Base-by-base conservation (phyloP, 2,329 filamentous ascomycete species). In the Drechmeria coniospora region DNA sequence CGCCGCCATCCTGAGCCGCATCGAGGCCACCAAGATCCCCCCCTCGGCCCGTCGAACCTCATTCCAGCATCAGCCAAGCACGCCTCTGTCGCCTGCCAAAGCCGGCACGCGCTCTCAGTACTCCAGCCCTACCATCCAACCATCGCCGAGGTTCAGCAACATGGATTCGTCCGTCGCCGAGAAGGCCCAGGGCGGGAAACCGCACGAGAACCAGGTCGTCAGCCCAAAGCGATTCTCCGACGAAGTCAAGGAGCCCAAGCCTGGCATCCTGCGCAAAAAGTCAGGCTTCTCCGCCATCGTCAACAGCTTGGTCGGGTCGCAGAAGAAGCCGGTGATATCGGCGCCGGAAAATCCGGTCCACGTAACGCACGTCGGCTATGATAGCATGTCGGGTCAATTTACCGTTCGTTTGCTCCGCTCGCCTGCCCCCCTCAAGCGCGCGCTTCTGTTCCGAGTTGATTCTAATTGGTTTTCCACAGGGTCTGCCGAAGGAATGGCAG, bases 401-500 rank as follows among this genome's bases (percentile, higher is more conserved):
- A 95, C 87, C 32, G 84, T 92, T 65, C 47, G 76, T 68, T 10
- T 29, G 23, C 18, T 31, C 31, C 14, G n/a, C n/a, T 28, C 25
- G 18, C 32, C 30, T 29, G 15, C 17, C 23, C 21, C 26, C 32
- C 29, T 23, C 30, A 9, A n/a, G n/a, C 6, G 10, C 30, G 18
- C n/a, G 8, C 4, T 12, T 28, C 19, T 21, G 12, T 16, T n/a
- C 1, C 12, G 6, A 3, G 9, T 23, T 7, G 4, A 9, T 16
- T n/a, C 29, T 26, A 15, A 33, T 24, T 8, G 11, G 17, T 35
- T 43, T 15, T 15, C n/a, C 21, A 34, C 46, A 90, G 84, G 90
- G 90, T 37, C 67, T 98, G 16, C 90, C 90, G 12, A 92, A 90
- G 54, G 90, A 95, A 68, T 98, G 90, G 90, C 87, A 95, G 57